Percentiles rank a stretch among this genome's conserved stretches.
phyloP scores from a whole-genome alignment of 371 early-diverging fungal species.

The Circinella umbellata region DNA sequence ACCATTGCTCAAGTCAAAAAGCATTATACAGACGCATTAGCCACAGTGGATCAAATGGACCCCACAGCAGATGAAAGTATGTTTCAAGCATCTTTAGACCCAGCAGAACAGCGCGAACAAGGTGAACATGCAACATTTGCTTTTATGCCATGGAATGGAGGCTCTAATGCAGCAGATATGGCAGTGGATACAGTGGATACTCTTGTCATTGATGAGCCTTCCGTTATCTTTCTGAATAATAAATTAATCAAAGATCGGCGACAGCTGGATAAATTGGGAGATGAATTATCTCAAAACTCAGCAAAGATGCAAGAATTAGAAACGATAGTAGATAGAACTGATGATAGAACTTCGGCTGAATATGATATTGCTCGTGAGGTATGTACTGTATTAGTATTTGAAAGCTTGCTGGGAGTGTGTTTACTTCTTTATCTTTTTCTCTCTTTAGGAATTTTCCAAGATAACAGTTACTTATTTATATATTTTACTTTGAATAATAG shows the following conservation, averaged over 20 bases:
- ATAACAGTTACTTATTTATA: not conserved
- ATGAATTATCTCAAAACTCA: slow-evolving; percentile 50
- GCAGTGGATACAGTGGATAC: slow-evolving; percentile 45
- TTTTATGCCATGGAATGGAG: slow-evolving; percentile 18
- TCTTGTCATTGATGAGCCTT: slow-evolving; percentile 53
- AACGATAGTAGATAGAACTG: slow-evolving; percentile 19
- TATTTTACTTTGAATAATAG: slow-evolving; percentile 18
- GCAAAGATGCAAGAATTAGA: slow-evolving; percentile 29
- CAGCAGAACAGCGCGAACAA: not conserved
- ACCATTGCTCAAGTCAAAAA: slow-evolving; percentile 39
- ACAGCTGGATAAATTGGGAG: slow-evolving; percentile 44
- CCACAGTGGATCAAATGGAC: slow-evolving; percentile 49
- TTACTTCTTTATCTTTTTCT: too few relatives aligned
- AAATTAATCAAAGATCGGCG: slow-evolving; percentile 61
- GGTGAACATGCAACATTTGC: not conserved
- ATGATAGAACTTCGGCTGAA: slow-evolving; percentile 31
- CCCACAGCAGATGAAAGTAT: slow-evolving; percentile 48
- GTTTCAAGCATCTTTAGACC: slow-evolving; percentile 1
- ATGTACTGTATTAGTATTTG: not conserved
- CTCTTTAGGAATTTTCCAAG: not conserved
- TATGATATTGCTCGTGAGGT: slow-evolving; percentile 46
- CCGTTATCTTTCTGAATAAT: slow-evolving; percentile 66
- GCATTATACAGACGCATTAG: slow-evolving; percentile 42
- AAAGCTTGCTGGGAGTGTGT: not conserved
- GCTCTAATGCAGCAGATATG: slow-evolving; percentile 40